These are phyloP conservation scores for Nannochloropsis granulata DNA, from an alignment of 108 stramenopile species.

Conservation along the genomic window DNA sequence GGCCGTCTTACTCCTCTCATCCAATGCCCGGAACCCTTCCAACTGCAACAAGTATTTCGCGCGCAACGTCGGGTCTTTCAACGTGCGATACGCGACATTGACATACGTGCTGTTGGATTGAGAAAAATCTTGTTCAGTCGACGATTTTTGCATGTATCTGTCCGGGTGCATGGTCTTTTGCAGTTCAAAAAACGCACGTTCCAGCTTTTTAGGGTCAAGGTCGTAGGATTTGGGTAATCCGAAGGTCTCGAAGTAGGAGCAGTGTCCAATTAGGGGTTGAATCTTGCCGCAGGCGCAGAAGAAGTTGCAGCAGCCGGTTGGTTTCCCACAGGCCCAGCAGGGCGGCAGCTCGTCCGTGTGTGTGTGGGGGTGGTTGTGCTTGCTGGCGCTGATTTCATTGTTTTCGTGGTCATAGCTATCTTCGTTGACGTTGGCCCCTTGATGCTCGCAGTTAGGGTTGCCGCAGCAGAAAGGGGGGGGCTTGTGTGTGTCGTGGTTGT, in stretches of 20 bases:
- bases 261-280: conserved; percentile 4
- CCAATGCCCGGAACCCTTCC: conserved; percentile 3
- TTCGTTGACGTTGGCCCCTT: not conserved
- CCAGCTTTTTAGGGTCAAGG: conserved; percentile 2
- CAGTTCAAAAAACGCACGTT: conserved; percentile 17
- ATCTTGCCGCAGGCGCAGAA: conserved; percentile 21
- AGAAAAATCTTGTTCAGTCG: conserved; percentile 8
- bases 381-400: not conserved
- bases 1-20: not conserved
- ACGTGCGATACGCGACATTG: conserved; percentile 27
- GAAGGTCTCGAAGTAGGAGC: conserved; percentile 19
- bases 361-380: not conserved
- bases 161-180: conserved; percentile 30
- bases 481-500: not conserved
- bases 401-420: not conserved
- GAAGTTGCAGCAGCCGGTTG: not conserved
- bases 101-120: conserved; percentile 12
- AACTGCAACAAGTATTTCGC: conserved; percentile 21
- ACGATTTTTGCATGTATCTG: conserved; percentile 11
- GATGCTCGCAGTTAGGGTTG: not conserved
- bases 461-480: not conserved
- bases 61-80: conserved; percentile 8
- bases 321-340: conserved; percentile 13
- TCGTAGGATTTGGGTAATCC: not conserved
- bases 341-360: not conserved